Conservation (phyloP, 805 yeast genomes). For the Saccharomycopsis selenospora region DNA sequence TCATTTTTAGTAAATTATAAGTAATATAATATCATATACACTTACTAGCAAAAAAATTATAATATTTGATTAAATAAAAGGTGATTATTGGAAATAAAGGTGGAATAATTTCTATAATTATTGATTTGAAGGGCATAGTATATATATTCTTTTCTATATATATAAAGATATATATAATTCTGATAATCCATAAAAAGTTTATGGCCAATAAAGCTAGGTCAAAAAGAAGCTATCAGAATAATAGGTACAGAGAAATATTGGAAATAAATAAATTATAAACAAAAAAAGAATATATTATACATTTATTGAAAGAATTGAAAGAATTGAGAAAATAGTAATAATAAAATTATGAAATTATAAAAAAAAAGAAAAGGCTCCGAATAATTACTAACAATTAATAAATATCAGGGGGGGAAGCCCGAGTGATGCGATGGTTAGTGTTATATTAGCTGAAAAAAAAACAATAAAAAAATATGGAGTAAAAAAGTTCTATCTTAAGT, state of each 20-base stretch:
- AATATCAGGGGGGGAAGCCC: no score
- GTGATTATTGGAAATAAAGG: constrained; percentile 10
- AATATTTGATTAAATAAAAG: constrained; percentile 3
- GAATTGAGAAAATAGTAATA: no score
- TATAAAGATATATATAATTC: not conserved
- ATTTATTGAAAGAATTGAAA: not conserved
- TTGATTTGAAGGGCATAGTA: constrained; percentile 2
- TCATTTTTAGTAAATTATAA: not conserved
- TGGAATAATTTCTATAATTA: constrained; percentile 8
- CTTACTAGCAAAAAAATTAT: not conserved
- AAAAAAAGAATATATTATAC: not conserved
- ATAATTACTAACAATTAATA: no score
- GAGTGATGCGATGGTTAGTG: no score
- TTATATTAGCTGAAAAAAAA: no score
- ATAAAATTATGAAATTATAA: no score
- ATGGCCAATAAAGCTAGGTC: no score
- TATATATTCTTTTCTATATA: not conserved
- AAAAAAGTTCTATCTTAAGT: no score
- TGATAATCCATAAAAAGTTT: not conserved
- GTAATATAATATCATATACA: not conserved
- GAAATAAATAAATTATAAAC: not conserved
- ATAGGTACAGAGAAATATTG: no score
- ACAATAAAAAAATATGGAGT: no score
- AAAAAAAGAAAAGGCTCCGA: no score
- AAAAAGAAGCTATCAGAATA: no score